Percentiles rank a stretch among this genome's conserved stretches.
These are phyloP conservation scores for Aspergillus glaucus DNA, from an alignment of 2,329 filamentous ascomycete species.

Conservation along the genomic window DNA sequence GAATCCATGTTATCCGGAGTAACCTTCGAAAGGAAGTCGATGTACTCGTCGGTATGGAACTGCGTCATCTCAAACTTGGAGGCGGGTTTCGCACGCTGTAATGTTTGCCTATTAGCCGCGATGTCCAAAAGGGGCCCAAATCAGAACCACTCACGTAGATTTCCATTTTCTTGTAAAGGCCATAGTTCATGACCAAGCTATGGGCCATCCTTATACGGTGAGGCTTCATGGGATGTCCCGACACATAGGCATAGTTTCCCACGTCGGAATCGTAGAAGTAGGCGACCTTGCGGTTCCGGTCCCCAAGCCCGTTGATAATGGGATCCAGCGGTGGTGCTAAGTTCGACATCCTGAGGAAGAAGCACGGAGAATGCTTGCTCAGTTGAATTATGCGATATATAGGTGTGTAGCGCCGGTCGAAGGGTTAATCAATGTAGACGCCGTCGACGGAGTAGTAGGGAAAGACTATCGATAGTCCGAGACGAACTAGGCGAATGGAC, in stretches of 20 bases:
- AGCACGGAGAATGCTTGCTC: conserved; percentile 7
- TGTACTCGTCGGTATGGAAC: conserved; percentile 68
- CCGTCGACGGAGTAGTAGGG: neutral
- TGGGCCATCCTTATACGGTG: conserved; percentile 62
- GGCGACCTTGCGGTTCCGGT: conserved; percentile 72
- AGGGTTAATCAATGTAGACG: neutral
- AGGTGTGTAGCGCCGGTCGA: neutral
- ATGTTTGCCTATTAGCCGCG: conserved; percentile 14
- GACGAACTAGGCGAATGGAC: neutral
- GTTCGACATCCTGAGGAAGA: conserved; percentile 41
- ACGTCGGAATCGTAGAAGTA: conserved; percentile 99
- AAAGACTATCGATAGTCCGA: neutral
- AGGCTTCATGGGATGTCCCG: conserved; percentile 63
- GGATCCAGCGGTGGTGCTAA: conserved; percentile 52
- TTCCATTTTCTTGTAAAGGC: conserved; percentile 67
- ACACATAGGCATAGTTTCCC: conserved; percentile 93
- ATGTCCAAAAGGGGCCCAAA: neutral
- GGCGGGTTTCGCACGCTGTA: conserved; percentile 70
- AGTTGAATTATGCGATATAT: neutral
- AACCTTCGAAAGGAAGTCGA: conserved; percentile 72
- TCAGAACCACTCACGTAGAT: conserved; percentile 51
- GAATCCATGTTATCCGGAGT: conserved; percentile 98
- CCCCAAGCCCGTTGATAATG: conserved; percentile 46
- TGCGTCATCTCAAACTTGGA: conserved; percentile 67
- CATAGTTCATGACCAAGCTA: conserved; percentile 65